Base-by-base conservation (phyloP, 805 yeast genomes). In the Candida anglica region DNA sequence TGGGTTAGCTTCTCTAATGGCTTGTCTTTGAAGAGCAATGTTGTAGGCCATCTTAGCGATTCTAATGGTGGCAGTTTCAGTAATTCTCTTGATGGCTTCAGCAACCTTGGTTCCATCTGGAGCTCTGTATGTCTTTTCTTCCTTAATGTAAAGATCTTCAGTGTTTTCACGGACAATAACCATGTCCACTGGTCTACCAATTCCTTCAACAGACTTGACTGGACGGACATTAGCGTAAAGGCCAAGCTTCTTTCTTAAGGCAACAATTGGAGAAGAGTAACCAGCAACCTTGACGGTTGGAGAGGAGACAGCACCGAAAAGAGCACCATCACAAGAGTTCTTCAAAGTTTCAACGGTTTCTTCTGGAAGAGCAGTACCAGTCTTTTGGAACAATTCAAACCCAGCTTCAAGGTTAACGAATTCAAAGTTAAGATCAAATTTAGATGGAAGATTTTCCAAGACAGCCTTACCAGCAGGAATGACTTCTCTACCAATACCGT, bases 101-200 rank as follows among this genome's bases (percentile, higher is more conserved):
- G 98, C 96, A 25, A 89, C 86, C 63, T 77, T 79, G 50, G 85
- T 79, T 43, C 97, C 96, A 45, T 89, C 94, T 37, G 73, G 74
- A 47, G 73, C 78, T 46, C 73, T 79, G 58, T 73, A 86, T 29
- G 86, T 60, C 50, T 68, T 78, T 68, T 93, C 98, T 60, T 89
- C 95, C 70, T 93, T 93, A 63, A 93, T 83, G 69, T 93, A 93
- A 50, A 91, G 73, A 65, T 93, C 98, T 70, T 93, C 98, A 41
- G 98, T 93, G 74, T 93, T 93, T 68, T 93, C 98, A 61, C 98
- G 85, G 24, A 93, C 98, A 60, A 93, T 93, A 19, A 93, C 95
- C 87, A 93, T 81, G 61, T 93, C 98, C 32, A 89, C 95, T 23
- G 94, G 89, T 25, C 87, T 79, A 46, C 86, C 89, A 35, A 78